A percentile compares a stretch with the other conserved stretches of the same genome.
These are phyloP conservation scores for Magnolia sinica DNA, from an alignment of 164 flowering plant genomes.

Conservation along the genomic window DNA sequence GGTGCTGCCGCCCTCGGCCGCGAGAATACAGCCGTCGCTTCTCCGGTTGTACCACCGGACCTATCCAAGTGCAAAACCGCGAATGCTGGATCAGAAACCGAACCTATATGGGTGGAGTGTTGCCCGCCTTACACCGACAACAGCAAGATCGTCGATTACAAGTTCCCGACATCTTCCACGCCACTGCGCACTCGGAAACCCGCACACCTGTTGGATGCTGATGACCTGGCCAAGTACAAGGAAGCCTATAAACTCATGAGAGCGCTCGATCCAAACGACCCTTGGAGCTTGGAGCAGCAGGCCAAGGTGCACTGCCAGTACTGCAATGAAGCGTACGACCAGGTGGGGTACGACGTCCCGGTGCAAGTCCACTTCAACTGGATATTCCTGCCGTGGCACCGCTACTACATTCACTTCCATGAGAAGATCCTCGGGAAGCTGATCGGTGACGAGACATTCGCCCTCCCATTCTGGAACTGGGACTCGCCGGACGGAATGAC, in stretches of 20 bases:
- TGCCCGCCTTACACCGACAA: not conserved
- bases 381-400: constrained; percentile 5
- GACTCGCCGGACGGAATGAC: not conserved
- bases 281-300: not conserved
- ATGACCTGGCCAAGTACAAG: not conserved
- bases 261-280: not conserved
- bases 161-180: not conserved
- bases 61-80: not conserved
- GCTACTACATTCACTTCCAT: not conserved
- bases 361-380: not conserved
- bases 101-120: not conserved
- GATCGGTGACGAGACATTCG: not conserved
- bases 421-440: constrained; percentile 7
- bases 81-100: too few relatives aligned
- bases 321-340: not conserved
- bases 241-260: not conserved
- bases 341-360: not conserved
- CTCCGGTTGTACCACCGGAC: not conserved
- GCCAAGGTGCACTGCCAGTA: not conserved
- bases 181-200: not conserved
- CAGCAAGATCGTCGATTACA: not conserved
- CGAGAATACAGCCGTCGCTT: not conserved
- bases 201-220: not conserved
- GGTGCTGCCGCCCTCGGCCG: not conserved
- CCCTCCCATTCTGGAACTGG: constrained; percentile 6